Conservation (phyloP, 2,329 filamentous ascomycete genomes). For the Achaetomium macrosporum region DNA sequence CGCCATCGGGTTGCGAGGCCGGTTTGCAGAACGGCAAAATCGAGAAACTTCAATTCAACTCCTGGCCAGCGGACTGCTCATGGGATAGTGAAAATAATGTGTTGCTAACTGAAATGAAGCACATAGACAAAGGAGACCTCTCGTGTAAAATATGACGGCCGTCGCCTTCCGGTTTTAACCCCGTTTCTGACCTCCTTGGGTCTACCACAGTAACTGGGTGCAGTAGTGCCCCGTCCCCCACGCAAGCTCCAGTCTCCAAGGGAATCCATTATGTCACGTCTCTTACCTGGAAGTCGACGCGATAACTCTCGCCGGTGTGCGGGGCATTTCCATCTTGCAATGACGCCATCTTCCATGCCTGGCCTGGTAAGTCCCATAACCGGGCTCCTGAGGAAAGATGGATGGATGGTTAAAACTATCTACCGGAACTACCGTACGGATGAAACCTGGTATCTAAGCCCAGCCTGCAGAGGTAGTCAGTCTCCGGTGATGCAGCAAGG, state of each 20-base stretch:
- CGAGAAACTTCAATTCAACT: too few relatives aligned
- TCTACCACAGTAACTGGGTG: too few relatives aligned
- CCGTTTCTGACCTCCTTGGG: too few relatives aligned
- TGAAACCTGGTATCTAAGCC: too few relatives aligned
- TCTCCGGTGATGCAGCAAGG: background rate
- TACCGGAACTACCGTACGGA: too few relatives aligned
- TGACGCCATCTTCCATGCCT: too few relatives aligned
- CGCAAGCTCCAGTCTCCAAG: background rate
- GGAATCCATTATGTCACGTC: slow-evolving; percentile 3
- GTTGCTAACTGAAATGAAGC: background rate
- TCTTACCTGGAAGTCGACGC: background rate
- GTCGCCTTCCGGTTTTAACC: too few relatives aligned
- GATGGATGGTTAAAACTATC: background rate
- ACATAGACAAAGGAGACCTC: background rate
- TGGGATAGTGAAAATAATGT: background rate
- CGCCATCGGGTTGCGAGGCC: slow-evolving; percentile 20
- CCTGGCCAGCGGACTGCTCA: too few relatives aligned
- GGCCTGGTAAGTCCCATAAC: too few relatives aligned
- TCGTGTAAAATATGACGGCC: too few relatives aligned
- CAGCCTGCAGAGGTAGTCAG: too few relatives aligned
- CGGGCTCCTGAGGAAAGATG: background rate
- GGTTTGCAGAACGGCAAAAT: background rate
- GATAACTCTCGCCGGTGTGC: background rate
- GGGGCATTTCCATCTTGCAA: background rate
- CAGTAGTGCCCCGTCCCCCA: too few relatives aligned